These are phyloP conservation scores for Kentomonas sorsogonicus DNA, from an alignment of 208 protist species.

Conservation along the genomic window DNA sequence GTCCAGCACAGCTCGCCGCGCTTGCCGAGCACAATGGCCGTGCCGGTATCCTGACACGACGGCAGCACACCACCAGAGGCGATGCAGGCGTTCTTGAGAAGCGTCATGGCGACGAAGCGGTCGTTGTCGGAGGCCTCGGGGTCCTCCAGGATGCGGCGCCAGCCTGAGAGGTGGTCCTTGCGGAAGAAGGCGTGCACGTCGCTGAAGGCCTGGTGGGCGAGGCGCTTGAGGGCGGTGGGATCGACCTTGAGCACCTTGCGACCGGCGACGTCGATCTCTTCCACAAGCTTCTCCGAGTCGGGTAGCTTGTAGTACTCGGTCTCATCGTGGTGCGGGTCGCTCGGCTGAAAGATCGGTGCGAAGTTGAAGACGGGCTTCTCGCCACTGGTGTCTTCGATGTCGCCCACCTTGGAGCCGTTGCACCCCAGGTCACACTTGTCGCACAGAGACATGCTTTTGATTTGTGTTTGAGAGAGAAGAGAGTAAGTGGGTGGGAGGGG, in stretches of 20 bases:
- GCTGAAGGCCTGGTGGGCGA: slow-evolving; percentile 85
- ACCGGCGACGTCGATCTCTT: slow-evolving; percentile 66
- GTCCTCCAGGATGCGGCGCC: slow-evolving; percentile 93
- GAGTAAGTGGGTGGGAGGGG: background rate
- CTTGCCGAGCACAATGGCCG: slow-evolving; percentile 96
- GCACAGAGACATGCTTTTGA: slow-evolving; percentile 40
- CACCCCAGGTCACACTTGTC: slow-evolving; percentile 69
- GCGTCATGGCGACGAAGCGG: slow-evolving; percentile 93
- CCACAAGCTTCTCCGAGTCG: slow-evolving; percentile 73
- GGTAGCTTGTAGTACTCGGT: slow-evolving; percentile 82
- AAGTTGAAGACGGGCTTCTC: slow-evolving; percentile 61
- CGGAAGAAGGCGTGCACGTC: slow-evolving; percentile 95
- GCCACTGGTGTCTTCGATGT: slow-evolving; percentile 68
- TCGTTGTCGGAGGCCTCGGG: slow-evolving; percentile 95
- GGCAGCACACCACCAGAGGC: slow-evolving; percentile 88
- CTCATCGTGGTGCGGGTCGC: slow-evolving; percentile 70
- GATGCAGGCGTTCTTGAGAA: slow-evolving; percentile 96
- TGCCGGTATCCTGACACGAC: slow-evolving; percentile 96
- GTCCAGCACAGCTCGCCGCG: slow-evolving; percentile 95
- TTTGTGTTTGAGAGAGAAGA: background rate
- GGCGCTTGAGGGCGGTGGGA: slow-evolving; percentile 82
- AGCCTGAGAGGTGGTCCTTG: slow-evolving; percentile 92
- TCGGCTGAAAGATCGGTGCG: slow-evolving; percentile 80
- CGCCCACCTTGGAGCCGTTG: slow-evolving; percentile 33
- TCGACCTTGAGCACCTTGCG: slow-evolving; percentile 85